A percentile compares a stretch with the other conserved stretches of the same genome.
Conservation (phyloP, 1,139 yeast genomes). For the Zhuliangozyma blackwelliae region DNA sequence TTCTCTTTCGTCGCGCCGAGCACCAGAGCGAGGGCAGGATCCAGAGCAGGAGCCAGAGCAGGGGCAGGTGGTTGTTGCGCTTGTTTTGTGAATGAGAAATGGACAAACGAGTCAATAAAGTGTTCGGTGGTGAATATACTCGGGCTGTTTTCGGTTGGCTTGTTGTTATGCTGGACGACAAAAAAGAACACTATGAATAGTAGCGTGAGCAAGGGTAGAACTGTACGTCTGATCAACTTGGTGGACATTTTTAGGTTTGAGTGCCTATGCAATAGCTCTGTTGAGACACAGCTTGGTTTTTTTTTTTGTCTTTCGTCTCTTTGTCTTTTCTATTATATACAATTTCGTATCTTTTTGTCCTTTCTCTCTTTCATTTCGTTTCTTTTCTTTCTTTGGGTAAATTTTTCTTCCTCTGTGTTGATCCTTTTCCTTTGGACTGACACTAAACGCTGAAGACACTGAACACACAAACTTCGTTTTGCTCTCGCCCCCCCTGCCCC, state of each 20-base stretch:
- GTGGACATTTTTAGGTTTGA: background rate
- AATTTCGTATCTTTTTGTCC: too few species aligned
- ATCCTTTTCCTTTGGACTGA: too few species aligned
- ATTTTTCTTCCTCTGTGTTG: too few species aligned
- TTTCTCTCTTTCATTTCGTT: too few species aligned
- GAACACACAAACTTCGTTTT: too few species aligned
- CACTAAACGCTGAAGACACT: too few species aligned
- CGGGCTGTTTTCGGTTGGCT: slow-evolving; percentile 4
- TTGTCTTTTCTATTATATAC: too few species aligned
- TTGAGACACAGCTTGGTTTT: too few species aligned
- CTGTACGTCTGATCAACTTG: slow-evolving; percentile 9
- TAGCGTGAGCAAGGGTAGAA: slow-evolving; percentile 7
- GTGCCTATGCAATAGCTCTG: too few species aligned
- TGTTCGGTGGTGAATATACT: slow-evolving; percentile 2
- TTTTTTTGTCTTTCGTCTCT: too few species aligned
- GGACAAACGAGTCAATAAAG: slow-evolving; percentile 18
- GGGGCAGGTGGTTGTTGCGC: background rate
- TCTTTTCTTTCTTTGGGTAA: too few species aligned
- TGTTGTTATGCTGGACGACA: slow-evolving; percentile 2
- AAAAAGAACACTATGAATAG: slow-evolving; percentile 6
- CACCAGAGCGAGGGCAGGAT: background rate
- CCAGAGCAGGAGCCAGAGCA: background rate
- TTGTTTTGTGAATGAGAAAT: slow-evolving; percentile 10
- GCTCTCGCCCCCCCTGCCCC: too few species aligned
- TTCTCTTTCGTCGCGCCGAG: slow-evolving; percentile 2